Conservation (phyloP, 2,329 filamentous ascomycete genomes). For the Fusarium sp. region DNA sequence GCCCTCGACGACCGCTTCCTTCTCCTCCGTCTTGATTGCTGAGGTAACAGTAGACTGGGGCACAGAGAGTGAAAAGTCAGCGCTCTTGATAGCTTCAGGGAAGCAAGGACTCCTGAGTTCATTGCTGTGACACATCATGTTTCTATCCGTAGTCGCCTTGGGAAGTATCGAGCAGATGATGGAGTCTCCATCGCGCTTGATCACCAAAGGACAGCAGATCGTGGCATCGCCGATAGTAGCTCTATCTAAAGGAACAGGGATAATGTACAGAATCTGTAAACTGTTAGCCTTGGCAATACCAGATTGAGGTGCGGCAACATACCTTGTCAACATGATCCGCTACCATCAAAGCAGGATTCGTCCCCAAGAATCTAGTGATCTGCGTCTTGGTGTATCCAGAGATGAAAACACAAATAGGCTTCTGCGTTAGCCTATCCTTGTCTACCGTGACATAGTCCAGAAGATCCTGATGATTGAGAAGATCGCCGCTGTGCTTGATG, state of each 20-base stretch:
- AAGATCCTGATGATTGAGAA: not conserved
- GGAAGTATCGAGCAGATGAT: constrained; percentile 15
- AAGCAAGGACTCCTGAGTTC: not conserved
- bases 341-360: not conserved
- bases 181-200: not conserved
- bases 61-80: not conserved
- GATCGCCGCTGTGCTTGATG: constrained; percentile 14
- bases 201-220: constrained; percentile 15
- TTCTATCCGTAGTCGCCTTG: not conserved
- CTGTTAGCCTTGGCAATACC: not conserved
- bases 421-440: rapidly evolving
- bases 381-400: not conserved
- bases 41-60: rapidly evolving
- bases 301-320: rapidly evolving
- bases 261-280: constrained; percentile 5
- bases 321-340: constrained; percentile 17
- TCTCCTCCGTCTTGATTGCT: rapidly evolving
- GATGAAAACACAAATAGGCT: constrained; percentile 17
- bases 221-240: constrained; percentile 16
- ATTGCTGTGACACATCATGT: not conserved
- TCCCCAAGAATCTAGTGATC: constrained; percentile 1
- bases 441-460: constrained; percentile 11
- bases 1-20: rapidly evolving
- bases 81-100: constrained; percentile 13
- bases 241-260: constrained; percentile 17